These are phyloP conservation scores for Komagataella populi DNA, from an alignment of 805 yeast genomes.

Conservation along the genomic window DNA sequence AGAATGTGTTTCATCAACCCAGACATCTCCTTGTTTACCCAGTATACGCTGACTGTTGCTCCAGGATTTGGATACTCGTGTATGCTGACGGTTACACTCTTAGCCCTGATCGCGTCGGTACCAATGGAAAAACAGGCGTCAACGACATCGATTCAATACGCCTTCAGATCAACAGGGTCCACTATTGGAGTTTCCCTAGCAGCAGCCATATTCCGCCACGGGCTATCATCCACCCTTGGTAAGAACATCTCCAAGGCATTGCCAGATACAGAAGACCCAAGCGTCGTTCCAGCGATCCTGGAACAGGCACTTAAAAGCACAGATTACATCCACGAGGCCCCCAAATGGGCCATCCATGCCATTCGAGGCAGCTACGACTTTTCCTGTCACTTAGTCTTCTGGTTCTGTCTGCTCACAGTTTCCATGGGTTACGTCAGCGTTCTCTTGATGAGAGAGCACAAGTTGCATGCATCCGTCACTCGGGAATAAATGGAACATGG, in stretches of 20 bases:
- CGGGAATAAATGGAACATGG: slow-evolving; percentile 12
- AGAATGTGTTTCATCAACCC: slow-evolving; percentile 15
- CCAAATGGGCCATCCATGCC: slow-evolving; percentile 31
- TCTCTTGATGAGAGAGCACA: slow-evolving; percentile 42
- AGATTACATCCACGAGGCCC: slow-evolving; percentile 40
- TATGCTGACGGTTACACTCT: slow-evolving; percentile 50
- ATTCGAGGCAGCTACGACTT: slow-evolving; percentile 36
- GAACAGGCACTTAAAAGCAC: slow-evolving; percentile 41
- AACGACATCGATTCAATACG: slow-evolving; percentile 74
- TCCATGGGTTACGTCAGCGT: slow-evolving; percentile 26
- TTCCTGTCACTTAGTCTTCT: slow-evolving; percentile 40
- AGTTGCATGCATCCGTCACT: slow-evolving; percentile 36
- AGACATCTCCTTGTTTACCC: slow-evolving; percentile 17
- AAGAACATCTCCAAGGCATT: slow-evolving; percentile 11
- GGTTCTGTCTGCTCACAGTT: slow-evolving; percentile 23
- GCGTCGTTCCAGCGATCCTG: slow-evolving; percentile 29
- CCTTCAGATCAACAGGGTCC: slow-evolving; percentile 79
- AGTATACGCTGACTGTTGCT: slow-evolving; percentile 27
- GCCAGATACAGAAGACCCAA: slow-evolving; percentile 21
- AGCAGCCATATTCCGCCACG: slow-evolving; percentile 48
- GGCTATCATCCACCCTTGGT: slow-evolving; percentile 19
- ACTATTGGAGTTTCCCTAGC: slow-evolving; percentile 67
- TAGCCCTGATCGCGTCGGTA: slow-evolving; percentile 63
- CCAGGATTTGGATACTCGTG: slow-evolving; percentile 53
- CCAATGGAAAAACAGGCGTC: slow-evolving; percentile 60